Conservation (phyloP, 2,329 filamentous ascomycete genomes). For the Gnomoniopsis smithogilvyi region DNA sequence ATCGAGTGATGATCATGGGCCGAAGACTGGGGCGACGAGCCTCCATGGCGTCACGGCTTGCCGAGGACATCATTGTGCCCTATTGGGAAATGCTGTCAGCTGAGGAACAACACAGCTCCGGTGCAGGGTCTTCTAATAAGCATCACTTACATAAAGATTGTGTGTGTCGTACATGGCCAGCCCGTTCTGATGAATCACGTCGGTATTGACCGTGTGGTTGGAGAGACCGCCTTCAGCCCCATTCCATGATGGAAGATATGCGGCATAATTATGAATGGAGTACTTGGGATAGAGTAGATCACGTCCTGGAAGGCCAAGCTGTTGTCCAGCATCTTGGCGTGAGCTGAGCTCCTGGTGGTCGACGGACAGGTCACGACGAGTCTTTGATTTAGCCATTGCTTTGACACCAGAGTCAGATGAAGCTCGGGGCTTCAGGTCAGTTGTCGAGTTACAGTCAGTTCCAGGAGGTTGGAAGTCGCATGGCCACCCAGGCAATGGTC, state of each 20-base stretch:
- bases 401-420: neutral
- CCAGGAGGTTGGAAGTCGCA: conserved; percentile 61
- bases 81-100: conserved; percentile 44
- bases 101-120: neutral
- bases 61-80: conserved; percentile 70
- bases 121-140: neutral
- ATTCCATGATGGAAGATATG: conserved; percentile 37
- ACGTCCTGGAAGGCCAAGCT: conserved; percentile 57
- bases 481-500: conserved; percentile 67
- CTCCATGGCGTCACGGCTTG: conserved; percentile 64
- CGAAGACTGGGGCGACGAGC: conserved; percentile 59
- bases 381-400: neutral
- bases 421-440: conserved; percentile 4
- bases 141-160: conserved; percentile 3
- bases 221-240: conserved; percentile 44
- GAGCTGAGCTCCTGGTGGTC: conserved; percentile 16
- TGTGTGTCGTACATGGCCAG: conserved; percentile 63
- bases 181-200: conserved; percentile 66
- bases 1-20: conserved; percentile 71
- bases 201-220: conserved; percentile 62
- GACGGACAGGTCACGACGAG: neutral
- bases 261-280: conserved; percentile 60
- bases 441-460: conserved; percentile 31
- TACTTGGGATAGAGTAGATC: conserved; percentile 65
- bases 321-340: conserved; percentile 32